Evolutionary conservation across 495 filamentous ascomycete genomes (phyloP).

Genomic region (Neurospora pannonica): DNA sequence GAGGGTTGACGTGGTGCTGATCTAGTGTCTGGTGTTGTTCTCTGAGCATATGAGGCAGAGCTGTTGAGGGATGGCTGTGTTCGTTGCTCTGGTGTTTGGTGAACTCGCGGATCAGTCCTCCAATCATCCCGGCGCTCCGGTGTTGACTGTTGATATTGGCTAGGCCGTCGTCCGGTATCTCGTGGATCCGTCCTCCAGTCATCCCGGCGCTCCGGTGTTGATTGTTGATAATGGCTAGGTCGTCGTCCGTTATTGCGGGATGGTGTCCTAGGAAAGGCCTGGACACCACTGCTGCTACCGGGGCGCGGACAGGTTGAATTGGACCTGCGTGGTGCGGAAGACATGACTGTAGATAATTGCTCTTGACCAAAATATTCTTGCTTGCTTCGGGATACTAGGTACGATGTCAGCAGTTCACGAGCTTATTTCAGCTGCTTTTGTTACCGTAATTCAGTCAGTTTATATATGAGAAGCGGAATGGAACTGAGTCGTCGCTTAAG

Average conservation of each 20-base stretch:
- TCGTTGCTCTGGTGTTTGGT: background rate
- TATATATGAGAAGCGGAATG: background rate
- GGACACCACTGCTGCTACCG: background rate
- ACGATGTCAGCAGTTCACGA: background rate
- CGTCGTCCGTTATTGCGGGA: background rate
- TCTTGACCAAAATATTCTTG: background rate
- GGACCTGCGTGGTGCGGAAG: slow-evolving; percentile 5
- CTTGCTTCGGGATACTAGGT: background rate
- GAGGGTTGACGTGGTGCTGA: background rate
- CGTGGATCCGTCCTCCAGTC: background rate
- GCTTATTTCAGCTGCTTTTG: background rate
- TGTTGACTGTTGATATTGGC: background rate
- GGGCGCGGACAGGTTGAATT: slow-evolving; percentile 19
- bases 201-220: background rate
- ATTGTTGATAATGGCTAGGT: background rate
- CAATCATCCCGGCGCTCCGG: background rate
- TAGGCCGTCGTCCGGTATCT: background rate
- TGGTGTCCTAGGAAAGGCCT: slow-evolving; percentile 10
- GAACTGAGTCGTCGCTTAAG: background rate
- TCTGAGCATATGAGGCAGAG: background rate
- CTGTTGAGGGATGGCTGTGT: background rate
- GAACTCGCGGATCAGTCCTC: background rate
- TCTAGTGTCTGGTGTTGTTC: background rate
- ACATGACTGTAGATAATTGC: slow-evolving; percentile 5
- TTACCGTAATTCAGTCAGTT: background rate